Conservation (phyloP, 805 yeast species). For the Wickerhamiella kazuoi region DNA sequence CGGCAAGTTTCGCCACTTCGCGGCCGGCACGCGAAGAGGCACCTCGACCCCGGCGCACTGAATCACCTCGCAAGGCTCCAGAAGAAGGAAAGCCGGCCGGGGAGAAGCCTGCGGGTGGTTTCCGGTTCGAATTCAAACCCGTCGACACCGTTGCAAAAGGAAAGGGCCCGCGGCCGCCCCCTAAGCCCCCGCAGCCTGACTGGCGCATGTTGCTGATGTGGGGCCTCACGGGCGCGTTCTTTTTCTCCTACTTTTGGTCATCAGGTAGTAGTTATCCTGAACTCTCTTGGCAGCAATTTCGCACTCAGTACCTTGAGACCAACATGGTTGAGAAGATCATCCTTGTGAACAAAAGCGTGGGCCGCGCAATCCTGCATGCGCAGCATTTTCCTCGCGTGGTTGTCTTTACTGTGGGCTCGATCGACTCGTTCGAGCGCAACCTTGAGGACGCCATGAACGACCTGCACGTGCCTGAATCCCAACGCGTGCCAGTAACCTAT, state of each 20-base stretch:
- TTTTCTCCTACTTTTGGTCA: conserved; percentile 7
- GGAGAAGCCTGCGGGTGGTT: neutral
- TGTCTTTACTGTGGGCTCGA: conserved; percentile 70
- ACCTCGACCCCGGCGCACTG: too few relatives aligned
- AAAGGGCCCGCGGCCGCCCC: conserved; percentile 1
- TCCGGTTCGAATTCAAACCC: conserved; percentile 2
- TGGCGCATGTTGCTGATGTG: conserved; percentile 9
- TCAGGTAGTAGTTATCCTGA: conserved; percentile 21
- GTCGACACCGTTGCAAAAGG: neutral
- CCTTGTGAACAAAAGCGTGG: conserved; percentile 63
- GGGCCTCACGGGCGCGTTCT: conserved; percentile 12
- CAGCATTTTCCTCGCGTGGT: conserved; percentile 29
- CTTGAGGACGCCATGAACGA: conserved; percentile 61
- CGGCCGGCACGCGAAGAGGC: too few relatives aligned
- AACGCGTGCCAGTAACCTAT: conserved; percentile 69
- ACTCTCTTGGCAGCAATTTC: conserved; percentile 84
- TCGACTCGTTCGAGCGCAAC: conserved; percentile 71
- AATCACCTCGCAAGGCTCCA: neutral
- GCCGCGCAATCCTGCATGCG: conserved; percentile 39
- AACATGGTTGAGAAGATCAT: conserved; percentile 57
- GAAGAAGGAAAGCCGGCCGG: neutral
- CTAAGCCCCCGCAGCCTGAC: conserved; percentile 9
- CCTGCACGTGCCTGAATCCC: conserved; percentile 38
- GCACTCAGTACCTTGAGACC: conserved; percentile 52
- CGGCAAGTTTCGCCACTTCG: too few relatives aligned